Base-by-base conservation (phyloP, 371 early-diverging fungal species). In the Mortierella sp. region DNA sequence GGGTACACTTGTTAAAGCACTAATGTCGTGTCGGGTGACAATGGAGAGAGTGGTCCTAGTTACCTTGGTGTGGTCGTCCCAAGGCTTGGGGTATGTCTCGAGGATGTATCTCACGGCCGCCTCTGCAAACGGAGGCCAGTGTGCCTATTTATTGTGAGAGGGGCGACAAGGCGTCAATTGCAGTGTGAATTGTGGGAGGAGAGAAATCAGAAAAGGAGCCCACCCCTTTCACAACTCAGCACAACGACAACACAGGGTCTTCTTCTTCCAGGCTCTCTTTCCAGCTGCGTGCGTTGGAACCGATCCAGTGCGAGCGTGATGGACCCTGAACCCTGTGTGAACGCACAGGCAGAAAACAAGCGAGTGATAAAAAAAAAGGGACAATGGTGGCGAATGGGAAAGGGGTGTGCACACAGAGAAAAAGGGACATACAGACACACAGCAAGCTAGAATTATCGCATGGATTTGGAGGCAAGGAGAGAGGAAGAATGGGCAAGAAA, bases 41-140 rank as follows among this genome's bases (percentile, higher is more conserved):
- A 38, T 24, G 8, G 18, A 38, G 77, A 72, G 88, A 87, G 46
- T 3, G 32, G 51, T 49, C 5, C 10, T 71, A 38, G 51, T 58
- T 75, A 79, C 87, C 60, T 86, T 82, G 8, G 84, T 81, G 38
- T 84, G 86, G 63, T 83, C 77, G 38, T 76, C 73, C 87, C 89
- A 92, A 27, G 91, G 91, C 55, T 87, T 73, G 4, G 88, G 79
- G 76, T 95, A 93, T 8, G 83, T 90, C 18, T 78, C 77, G 10
- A 90, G 91, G 10, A 96, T 89, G 84, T 95, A 92, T 14, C 88
- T 79, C 10, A 96, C 82, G 0, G 95, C 93, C 21, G 91, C 88
- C 72, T 91, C 90, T 72, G 95, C 93, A 82, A 97, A 96, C 18
- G 94, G 92, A 41, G 95, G 94, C 97, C 97, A 97, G 87, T 97